Percentiles rank a stretch among this genome's conserved stretches.
Conservation (phyloP, 2,329 filamentous ascomycete genomes). For the Colletotrichum liriopes region DNA sequence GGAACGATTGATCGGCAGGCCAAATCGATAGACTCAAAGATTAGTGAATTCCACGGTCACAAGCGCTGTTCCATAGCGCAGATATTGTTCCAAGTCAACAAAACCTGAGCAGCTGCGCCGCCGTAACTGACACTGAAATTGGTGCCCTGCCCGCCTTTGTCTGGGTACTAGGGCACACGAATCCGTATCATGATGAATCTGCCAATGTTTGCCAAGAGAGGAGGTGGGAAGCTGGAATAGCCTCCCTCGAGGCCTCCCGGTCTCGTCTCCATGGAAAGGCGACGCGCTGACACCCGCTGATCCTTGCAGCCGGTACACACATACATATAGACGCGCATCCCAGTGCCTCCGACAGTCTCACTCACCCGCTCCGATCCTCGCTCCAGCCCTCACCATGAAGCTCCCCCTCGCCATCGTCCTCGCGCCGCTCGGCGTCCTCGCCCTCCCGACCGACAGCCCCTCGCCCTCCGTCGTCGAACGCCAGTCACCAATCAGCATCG, state of each 20-base stretch:
- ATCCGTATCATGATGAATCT: not conserved
- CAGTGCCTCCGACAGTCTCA: not conserved
- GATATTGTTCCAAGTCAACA: not conserved
- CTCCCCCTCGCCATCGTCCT: slow-evolving; percentile 53
- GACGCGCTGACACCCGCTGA: too few relatives aligned
- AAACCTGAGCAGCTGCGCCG: not conserved
- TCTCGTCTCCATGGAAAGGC: not conserved
- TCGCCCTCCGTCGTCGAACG: slow-evolving; percentile 54
- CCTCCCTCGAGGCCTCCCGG: not conserved
- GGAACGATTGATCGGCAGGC: not conserved
- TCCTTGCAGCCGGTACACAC: not conserved
- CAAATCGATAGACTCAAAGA: not conserved
- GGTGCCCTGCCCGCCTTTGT: not conserved
- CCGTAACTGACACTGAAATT: not conserved
- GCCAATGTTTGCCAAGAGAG: not conserved
- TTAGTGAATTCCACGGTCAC: not conserved
- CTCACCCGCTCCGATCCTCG: not conserved
- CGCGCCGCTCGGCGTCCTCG: slow-evolving; percentile 56
- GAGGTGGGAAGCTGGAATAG: not conserved
- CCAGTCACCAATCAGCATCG: slow-evolving; percentile 64
- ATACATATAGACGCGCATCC: not conserved
- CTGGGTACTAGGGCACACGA: not conserved
- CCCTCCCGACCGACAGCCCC: slow-evolving; percentile 60
- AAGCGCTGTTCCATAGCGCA: not conserved
- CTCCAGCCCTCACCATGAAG: slow-evolving; percentile 38